These are phyloP conservation scores for Plenodomus tracheiphilus DNA, from an alignment of 2,329 filamentous ascomycete species.

Conservation along the genomic window DNA sequence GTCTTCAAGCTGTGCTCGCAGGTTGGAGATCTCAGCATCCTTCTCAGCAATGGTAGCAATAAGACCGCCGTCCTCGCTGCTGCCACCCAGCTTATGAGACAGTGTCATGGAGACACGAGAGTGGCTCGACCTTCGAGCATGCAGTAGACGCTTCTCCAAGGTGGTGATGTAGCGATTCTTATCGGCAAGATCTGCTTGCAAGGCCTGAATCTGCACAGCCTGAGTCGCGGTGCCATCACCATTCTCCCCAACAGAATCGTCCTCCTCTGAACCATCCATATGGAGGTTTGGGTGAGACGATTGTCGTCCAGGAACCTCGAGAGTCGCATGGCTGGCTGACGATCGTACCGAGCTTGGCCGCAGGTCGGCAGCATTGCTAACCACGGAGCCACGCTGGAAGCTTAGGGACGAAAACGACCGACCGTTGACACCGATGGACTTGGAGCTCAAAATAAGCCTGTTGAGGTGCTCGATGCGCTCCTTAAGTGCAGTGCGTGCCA, in stretches of 20 bases:
- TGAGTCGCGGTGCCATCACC: slow-evolving; percentile 84
- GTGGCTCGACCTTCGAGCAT: slow-evolving; percentile 87
- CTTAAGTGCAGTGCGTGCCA: slow-evolving; percentile 92
- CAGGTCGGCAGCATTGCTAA: slow-evolving; percentile 45
- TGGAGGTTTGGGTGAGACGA: slow-evolving; percentile 28
- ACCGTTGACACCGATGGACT: slow-evolving; percentile 78
- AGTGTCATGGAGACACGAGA: slow-evolving; percentile 81
- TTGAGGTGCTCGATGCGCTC: slow-evolving; percentile 98
- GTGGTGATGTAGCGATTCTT: slow-evolving; percentile 97
- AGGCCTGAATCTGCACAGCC: slow-evolving; percentile 81
- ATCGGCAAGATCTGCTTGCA: slow-evolving; percentile 93
- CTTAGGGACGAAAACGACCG: slow-evolving; percentile 49
- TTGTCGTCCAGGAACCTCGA: slow-evolving; percentile 44
- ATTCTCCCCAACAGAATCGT: slow-evolving; percentile 71
- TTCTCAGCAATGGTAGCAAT: slow-evolving; percentile 79
- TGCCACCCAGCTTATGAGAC: slow-evolving; percentile 63
- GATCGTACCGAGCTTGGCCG: slow-evolving; percentile 55
- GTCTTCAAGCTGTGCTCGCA: slow-evolving; percentile 87
- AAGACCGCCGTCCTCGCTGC: slow-evolving; percentile 77
- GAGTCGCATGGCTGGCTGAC: slow-evolving; percentile 44
- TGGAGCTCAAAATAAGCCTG: slow-evolving; percentile 90
- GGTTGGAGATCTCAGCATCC: slow-evolving; percentile 87
- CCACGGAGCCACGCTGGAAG: slow-evolving; percentile 41
- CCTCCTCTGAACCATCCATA: slow-evolving; percentile 43
- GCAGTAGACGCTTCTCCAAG: slow-evolving; percentile 86